Conservation (phyloP, 345 rosid species). For the Lepidium sativum region DNA sequence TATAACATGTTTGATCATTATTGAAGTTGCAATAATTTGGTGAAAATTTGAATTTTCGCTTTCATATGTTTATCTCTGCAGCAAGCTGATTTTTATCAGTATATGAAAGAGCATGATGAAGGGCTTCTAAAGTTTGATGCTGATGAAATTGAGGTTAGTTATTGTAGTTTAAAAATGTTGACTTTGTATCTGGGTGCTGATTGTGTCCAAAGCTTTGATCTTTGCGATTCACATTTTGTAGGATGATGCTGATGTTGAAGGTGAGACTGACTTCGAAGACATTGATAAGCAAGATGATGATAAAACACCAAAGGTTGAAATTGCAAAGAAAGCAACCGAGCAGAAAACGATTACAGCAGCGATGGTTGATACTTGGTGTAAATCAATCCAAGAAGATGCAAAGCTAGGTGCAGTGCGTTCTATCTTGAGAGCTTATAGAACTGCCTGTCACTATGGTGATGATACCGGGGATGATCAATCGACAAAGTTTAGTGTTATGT, state of each 20-base stretch:
- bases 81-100: slow-evolving; percentile 83
- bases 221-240: slow-evolving; percentile 17
- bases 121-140: slow-evolving; percentile 77
- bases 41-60: not conserved
- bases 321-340: slow-evolving; percentile 31
- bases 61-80: slow-evolving; percentile 25
- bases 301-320: slow-evolving; percentile 23
- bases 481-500: slow-evolving; percentile 52
- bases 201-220: not conserved
- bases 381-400: slow-evolving; percentile 42
- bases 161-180: not conserved
- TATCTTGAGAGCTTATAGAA: slow-evolving; percentile 81
- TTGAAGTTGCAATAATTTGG: not conserved
- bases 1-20: not conserved
- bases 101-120: slow-evolving; percentile 62
- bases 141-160: slow-evolving; percentile 58
- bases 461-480: slow-evolving; percentile 63
- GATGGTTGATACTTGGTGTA: slow-evolving; percentile 81
- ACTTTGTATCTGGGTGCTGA: not conserved
- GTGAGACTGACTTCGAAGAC: slow-evolving; percentile 45
- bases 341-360: slow-evolving; percentile 48
- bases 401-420: slow-evolving; percentile 65
- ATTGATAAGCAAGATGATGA: slow-evolving; percentile 30
- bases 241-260: slow-evolving; percentile 32
- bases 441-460: slow-evolving; percentile 94